These are phyloP conservation scores for Neckera pumila DNA, from an alignment of 225 moss, liverwort and hornwort species.

Conservation along the genomic window DNA sequence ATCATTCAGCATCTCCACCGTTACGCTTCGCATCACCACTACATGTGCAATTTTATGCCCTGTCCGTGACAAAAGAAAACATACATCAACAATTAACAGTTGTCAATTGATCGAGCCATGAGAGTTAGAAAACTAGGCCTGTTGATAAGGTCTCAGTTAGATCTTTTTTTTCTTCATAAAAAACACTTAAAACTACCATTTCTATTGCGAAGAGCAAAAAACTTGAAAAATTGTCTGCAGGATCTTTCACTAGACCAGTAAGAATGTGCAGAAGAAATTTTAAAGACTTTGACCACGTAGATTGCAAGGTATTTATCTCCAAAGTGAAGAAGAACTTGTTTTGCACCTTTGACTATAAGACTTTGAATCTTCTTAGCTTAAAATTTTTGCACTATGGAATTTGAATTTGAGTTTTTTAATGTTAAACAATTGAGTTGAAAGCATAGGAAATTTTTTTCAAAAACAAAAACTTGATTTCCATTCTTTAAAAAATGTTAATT, in stretches of 20 bases:
- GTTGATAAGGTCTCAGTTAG: rapidly evolving
- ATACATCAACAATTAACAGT: not conserved
- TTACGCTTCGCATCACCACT: not conserved
- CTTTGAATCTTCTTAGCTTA: not conserved
- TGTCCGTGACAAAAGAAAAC: not conserved
- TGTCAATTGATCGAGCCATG: not conserved
- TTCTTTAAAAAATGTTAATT: not conserved
- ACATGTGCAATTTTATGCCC: not conserved
- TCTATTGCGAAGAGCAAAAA: not conserved
- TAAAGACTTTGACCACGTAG: not conserved
- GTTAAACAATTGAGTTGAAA: not conserved
- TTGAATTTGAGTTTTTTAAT: not conserved
- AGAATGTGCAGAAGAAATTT: too few relatives aligned
- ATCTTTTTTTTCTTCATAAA: not conserved
- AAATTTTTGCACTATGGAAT: not conserved
- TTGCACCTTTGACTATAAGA: not conserved
- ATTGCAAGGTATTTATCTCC: not conserved
- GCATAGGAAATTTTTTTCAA: too few relatives aligned
- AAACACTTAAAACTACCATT: not conserved
- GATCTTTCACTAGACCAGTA: too few relatives aligned
- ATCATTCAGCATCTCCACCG: not conserved
- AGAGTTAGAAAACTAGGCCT: not conserved
- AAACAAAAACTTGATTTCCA: not conserved
- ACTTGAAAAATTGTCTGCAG: too few relatives aligned
- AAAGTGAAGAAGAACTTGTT: not conserved